A percentile compares a stretch with the other conserved stretches of the same genome.
phyloP scores from a whole-genome alignment of 192 early-diverging fungal species.

The Coemansia sp. region DNA sequence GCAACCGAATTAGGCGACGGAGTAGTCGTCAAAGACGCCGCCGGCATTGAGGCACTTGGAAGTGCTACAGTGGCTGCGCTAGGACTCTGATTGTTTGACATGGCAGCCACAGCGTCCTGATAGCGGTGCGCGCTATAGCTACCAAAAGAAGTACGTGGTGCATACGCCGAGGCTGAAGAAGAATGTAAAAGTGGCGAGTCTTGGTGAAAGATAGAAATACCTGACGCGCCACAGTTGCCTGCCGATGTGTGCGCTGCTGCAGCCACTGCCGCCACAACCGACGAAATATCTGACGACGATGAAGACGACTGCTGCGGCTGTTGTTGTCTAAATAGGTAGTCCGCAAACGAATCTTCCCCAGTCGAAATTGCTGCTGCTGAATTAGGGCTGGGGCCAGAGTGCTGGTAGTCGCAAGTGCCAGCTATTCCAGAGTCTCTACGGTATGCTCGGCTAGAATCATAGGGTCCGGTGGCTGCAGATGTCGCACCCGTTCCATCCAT shows the following conservation, averaged over 20 bases:
- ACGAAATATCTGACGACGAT: constrained; percentile 28
- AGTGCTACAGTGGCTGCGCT: constrained; percentile 31
- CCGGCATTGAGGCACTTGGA: constrained; percentile 16
- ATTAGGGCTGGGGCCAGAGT: constrained; percentile 1
- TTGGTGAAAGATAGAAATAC: constrained; percentile 15
- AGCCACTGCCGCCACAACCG: constrained; percentile 45
- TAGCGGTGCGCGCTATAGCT: constrained; percentile 23
- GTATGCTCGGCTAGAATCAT: constrained; percentile 25
- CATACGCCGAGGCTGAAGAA: constrained; percentile 9
- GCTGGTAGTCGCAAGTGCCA: constrained; percentile 15
- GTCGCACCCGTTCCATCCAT: constrained; percentile 18
- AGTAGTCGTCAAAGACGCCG: constrained; percentile 10
- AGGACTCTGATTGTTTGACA: constrained; percentile 32
- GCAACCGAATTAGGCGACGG: constrained; percentile 18
- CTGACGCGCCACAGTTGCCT: not conserved
- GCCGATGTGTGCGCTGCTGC: constrained; percentile 19
- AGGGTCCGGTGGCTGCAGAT: constrained; percentile 3
- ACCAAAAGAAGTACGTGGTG: constrained; percentile 18
- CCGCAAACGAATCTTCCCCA: constrained; percentile 31
- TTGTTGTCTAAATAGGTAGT: constrained; percentile 44
- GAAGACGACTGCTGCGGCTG: constrained; percentile 9
- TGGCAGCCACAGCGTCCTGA: constrained; percentile 9
- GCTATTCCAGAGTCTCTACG: constrained; percentile 36
- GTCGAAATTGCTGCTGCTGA: constrained; percentile 24
- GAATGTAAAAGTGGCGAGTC: constrained; percentile 7